Percentiles rank a stretch among this genome's conserved stretches.
Conservation (phyloP, 2,329 filamentous ascomycete genomes). For the Fusarium sp. region DNA sequence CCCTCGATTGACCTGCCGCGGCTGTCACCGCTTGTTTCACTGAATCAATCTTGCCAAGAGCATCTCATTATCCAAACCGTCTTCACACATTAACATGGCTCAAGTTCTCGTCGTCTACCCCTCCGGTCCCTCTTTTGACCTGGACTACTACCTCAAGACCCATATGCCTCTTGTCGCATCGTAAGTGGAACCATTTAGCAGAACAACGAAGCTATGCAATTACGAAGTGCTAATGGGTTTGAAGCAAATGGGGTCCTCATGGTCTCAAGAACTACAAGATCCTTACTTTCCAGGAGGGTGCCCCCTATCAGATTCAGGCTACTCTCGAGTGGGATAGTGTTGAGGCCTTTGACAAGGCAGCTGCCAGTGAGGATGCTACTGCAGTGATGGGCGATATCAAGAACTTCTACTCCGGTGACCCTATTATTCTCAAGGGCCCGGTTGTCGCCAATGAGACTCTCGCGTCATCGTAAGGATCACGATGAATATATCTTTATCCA, state of each 20-base stretch:
- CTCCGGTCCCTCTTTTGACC: conserved; percentile 46
- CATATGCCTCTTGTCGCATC: conserved; percentile 47
- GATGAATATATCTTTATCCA: not conserved
- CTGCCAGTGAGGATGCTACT: conserved; percentile 4
- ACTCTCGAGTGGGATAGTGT: conserved; percentile 42
- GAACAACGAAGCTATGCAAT: not conserved
- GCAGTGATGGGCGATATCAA: conserved; percentile 45
- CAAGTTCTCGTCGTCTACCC: conserved; percentile 47
- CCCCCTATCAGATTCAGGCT: conserved; percentile 45
- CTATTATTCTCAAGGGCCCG: conserved; percentile 43
- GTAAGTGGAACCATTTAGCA: conserved; percentile 27
- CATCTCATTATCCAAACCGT: not conserved
- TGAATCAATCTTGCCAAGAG: not conserved
- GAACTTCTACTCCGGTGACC: conserved; percentile 34
- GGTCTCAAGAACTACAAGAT: conserved; percentile 46
- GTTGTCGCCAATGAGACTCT: conserved; percentile 25
- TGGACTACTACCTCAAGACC: conserved; percentile 46
- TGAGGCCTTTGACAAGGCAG: conserved; percentile 36
- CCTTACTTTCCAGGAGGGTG: conserved; percentile 32
- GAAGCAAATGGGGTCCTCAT: conserved; percentile 36
- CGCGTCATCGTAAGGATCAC: conserved; percentile 3
- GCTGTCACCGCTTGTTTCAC: not conserved
- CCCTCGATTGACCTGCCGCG: conserved; percentile 25
- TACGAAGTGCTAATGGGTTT: not conserved
- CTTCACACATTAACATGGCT: conserved; percentile 34